A percentile compares a stretch with the other conserved stretches of the same genome.
phyloP scores from a whole-genome alignment of 169 alveolate genomes.

The Eimeria praecox region DNA sequence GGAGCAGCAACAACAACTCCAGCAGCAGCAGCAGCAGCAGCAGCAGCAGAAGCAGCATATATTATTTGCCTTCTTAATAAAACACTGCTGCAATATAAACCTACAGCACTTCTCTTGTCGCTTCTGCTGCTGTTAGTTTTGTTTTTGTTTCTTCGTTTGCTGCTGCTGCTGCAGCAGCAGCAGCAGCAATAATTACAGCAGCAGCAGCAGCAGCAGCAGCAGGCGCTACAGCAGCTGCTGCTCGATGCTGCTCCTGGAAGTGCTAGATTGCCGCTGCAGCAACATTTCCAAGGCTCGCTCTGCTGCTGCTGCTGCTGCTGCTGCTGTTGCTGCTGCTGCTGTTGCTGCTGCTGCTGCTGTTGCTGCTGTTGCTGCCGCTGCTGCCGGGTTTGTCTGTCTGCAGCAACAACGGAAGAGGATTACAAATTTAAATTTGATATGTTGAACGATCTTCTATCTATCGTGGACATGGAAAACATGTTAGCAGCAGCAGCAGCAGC shows the following conservation, averaged over 20 bases:
- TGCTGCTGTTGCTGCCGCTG: background rate
- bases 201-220: background rate
- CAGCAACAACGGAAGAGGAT: constrained; percentile 94
- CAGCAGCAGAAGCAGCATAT: background rate
- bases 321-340: background rate
- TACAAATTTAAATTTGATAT: constrained; percentile 92
- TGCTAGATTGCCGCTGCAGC: no score
- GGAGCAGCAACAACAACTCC: background rate
- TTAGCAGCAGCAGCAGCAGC: constrained; percentile 1
- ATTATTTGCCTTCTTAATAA: background rate
- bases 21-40: background rate
- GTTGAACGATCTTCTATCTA: constrained; percentile 94
- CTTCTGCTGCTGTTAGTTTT: background rate
- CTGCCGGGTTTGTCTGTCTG: background rate
- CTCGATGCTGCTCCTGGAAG: background rate
- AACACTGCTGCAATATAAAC: background rate
- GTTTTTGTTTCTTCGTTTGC: background rate
- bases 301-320: background rate
- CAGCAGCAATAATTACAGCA: background rate
- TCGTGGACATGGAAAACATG: constrained; percentile 94
- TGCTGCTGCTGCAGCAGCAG: background rate
- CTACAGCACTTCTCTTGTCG: background rate
- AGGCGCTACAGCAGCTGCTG: background rate
- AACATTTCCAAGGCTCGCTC: no score
- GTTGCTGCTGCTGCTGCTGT: constrained; percentile 25